These are phyloP conservation scores for Pezicula neosporulosa DNA, from an alignment of 2,329 filamentous ascomycete genomes.

Conservation along the genomic window DNA sequence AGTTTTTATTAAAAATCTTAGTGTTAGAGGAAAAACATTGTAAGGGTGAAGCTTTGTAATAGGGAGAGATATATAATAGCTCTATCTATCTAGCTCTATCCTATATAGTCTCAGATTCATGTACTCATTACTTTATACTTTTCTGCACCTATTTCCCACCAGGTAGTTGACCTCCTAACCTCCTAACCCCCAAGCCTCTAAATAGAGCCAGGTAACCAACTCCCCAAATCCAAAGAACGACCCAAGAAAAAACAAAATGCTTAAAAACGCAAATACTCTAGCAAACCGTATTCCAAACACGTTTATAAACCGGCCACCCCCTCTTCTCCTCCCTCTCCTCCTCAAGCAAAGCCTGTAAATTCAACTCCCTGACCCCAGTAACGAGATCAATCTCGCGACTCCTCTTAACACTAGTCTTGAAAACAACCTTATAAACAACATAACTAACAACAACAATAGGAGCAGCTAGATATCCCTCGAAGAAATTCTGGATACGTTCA, in stretches of 20 bases:
- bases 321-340: constrained; percentile 16
- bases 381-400: constrained; percentile 17
- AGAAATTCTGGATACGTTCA: constrained; percentile 49
- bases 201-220: no score
- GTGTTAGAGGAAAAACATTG: no score
- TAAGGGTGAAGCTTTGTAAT: no score
- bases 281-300: constrained; percentile 19
- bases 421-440: constrained; percentile 60
- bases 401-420: constrained; percentile 31
- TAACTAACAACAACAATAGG: constrained; percentile 54
- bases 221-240: background rate
- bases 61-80: no score
- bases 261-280: constrained; percentile 3
- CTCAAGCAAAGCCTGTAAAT: constrained; percentile 20
- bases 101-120: no score
- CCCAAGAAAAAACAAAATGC: background rate
- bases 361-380: constrained; percentile 18
- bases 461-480: constrained; percentile 52
- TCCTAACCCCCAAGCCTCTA: no score
- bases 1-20: no score
- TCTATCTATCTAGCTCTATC: no score
- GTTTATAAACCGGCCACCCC: constrained; percentile 22
- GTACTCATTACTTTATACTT: no score
- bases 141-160: no score
- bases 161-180: no score